Conservation (phyloP, 73 alveolate genomes). For the Durusdinium trenchii region DNA sequence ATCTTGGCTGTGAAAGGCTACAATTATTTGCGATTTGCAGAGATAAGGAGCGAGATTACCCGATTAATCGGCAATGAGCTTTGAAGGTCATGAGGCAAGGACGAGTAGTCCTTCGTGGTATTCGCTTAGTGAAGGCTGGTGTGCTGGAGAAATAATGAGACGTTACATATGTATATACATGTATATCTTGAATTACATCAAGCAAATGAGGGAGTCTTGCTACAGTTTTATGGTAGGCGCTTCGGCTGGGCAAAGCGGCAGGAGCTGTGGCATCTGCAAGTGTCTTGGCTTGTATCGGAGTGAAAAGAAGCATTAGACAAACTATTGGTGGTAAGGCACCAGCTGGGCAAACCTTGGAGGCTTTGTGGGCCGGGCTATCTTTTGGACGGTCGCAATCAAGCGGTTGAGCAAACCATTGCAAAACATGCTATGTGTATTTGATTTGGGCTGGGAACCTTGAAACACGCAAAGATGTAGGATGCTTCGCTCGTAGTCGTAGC, state of each 20-base stretch:
- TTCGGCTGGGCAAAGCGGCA: conserved; percentile 85
- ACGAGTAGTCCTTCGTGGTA: conserved; percentile 85
- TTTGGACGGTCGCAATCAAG: not conserved
- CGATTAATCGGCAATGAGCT: not conserved
- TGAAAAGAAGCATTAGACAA: no score
- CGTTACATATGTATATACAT: no score
- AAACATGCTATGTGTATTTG: not conserved
- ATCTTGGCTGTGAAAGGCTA: not conserved
- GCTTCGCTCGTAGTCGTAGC: no score
- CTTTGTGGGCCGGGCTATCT: conserved; percentile 64
- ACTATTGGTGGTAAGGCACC: no score
- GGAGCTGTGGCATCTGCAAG: conserved; percentile 76
- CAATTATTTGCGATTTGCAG: not conserved
- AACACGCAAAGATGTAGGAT: no score
- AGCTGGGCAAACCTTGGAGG: conserved; percentile 94
- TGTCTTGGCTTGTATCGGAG: not conserved
- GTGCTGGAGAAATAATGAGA: no score
- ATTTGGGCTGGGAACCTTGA: no score
- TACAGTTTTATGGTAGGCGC: not conserved
- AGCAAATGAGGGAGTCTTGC: no score
- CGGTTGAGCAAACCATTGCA: not conserved
- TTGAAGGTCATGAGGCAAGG: conserved; percentile 85
- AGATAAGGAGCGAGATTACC: not conserved
- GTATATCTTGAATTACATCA: no score
- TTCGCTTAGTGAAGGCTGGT: conserved; percentile 64